These are phyloP conservation scores for Asterella californica DNA, from an alignment of 225 moss, liverwort and hornwort species.

Conservation along the genomic window DNA sequence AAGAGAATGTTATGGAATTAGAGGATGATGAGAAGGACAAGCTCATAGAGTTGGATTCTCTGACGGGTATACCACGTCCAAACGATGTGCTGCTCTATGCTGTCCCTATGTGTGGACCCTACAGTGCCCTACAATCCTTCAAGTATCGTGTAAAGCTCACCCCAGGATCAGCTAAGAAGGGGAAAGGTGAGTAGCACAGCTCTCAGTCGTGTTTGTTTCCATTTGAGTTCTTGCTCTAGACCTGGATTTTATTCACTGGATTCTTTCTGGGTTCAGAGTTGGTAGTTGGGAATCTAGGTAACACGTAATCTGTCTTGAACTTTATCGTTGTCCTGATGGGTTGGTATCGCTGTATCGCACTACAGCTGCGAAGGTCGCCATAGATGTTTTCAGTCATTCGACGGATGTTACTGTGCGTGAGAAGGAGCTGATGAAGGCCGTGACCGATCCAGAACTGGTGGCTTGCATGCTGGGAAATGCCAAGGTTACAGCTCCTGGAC, in stretches of 20 bases:
- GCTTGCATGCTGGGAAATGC: constrained; percentile 83
- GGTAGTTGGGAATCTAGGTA: background rate
- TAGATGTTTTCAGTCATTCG: constrained; percentile 67
- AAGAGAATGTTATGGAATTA: constrained; percentile 74
- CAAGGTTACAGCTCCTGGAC: constrained; percentile 66
- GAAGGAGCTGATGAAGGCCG: constrained; percentile 78
- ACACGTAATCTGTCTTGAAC: background rate
- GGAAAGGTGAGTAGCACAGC: constrained; percentile 50
- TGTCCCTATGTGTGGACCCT: constrained; percentile 73
- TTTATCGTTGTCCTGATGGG: background rate
- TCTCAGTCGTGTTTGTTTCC: background rate
- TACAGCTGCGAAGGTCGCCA: constrained; percentile 69
- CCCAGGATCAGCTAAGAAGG: constrained; percentile 66
- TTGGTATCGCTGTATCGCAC: background rate
- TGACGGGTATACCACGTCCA: constrained; percentile 66
- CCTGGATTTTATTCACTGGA: background rate
- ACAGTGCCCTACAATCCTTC: constrained; percentile 70
- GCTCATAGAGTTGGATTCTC: constrained; percentile 79
- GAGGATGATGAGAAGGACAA: constrained; percentile 75
- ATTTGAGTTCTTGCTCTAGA: background rate
- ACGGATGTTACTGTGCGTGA: constrained; percentile 49
- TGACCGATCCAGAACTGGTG: constrained; percentile 65
- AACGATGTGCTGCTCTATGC: constrained; percentile 74
- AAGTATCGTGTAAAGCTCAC: constrained; percentile 83
- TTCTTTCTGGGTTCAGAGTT: background rate